Percentiles rank a stretch among this genome's conserved stretches.
Conservation (phyloP, 1,284 basidiomycete species). For the Fomitopsis palustris region DNA sequence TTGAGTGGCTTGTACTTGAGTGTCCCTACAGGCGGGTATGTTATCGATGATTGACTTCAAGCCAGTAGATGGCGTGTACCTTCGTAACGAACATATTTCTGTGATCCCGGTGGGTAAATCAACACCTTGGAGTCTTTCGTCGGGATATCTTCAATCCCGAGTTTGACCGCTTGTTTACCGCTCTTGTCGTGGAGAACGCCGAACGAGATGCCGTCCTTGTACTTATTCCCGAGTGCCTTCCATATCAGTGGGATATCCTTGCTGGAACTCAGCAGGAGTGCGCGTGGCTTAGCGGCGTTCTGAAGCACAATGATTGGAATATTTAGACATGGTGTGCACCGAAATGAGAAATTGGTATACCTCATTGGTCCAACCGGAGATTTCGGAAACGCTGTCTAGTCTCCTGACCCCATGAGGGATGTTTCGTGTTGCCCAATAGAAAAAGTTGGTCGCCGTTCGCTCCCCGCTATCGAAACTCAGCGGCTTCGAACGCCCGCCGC, state of each 20-base stretch:
- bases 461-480: conserved; percentile 71
- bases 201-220: conserved; percentile 62
- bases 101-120: conserved; percentile 58
- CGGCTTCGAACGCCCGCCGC: conserved; percentile 61
- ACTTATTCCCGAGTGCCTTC: conserved; percentile 81
- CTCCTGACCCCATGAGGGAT: conserved; percentile 70
- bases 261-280: conserved; percentile 72
- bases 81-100: conserved; percentile 51
- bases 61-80: conserved; percentile 36
- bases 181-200: conserved; percentile 68
- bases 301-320: conserved; percentile 20
- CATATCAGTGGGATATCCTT: conserved; percentile 82
- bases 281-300: conserved; percentile 57
- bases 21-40: conserved; percentile 38
- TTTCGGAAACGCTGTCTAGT: conserved; percentile 56
- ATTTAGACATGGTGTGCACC: neutral
- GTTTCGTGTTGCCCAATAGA: conserved; percentile 73
- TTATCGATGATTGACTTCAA: no score
- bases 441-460: conserved; percentile 71
- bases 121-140: conserved; percentile 63
- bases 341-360: conserved; percentile 31
- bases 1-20: conserved; percentile 63
- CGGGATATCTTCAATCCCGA: conserved; percentile 52
- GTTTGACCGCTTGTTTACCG: conserved; percentile 49
- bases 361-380: conserved; percentile 60